Base-by-base conservation (phyloP, 495 filamentous ascomycete species). In the Penicillium argentinense region DNA sequence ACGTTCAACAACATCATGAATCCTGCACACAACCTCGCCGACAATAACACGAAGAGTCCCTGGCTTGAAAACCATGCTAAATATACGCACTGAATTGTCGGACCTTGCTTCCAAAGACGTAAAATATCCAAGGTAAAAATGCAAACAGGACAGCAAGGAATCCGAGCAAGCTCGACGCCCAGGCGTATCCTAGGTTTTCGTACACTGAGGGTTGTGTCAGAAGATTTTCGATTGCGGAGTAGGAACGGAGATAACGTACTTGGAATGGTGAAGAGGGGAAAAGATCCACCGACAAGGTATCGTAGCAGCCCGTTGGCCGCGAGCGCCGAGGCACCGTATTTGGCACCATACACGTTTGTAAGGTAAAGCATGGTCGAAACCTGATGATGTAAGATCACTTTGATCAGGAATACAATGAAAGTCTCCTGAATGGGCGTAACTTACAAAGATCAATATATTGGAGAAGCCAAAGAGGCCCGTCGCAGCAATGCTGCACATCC, bases 261-360 rank as follows among this genome's bases (percentile, higher is more conserved):
- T 46, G 74, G 72, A 3, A 77, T 62, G n/a, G 77, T 75, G 50
- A 83, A 81, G 1, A 88, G 71, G 1, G 85, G 85, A 56, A 86
- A 87, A 4, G 70, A 79, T n/a, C 80, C 79, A 1, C 78, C 81
- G 9, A 84, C 46, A 0, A 60, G 54, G 51, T 87, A 87, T 22
- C 85, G 70, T 9, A 79, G 63, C 11, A 88, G 58, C 3, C 79
- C 79, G 36, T 84, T 82, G 1, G 83, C 82, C 6, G 80, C 81
- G 19, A 79, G 54, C 3, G 84, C 83, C 26, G 74, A 79, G 0
- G 85, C 84, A 2, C 81, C 76, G 23, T 77, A 80, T 13, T 69
- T 60, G 4, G 74, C 48, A 4, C 62, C 74, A 50, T 86, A 88
- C 0, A 76, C 71, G 34, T 88, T 83, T 19, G 78, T 56, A 6